phyloP scores from a whole-genome alignment of 345 rosid genomes.

The Ceriops zippeliana region DNA sequence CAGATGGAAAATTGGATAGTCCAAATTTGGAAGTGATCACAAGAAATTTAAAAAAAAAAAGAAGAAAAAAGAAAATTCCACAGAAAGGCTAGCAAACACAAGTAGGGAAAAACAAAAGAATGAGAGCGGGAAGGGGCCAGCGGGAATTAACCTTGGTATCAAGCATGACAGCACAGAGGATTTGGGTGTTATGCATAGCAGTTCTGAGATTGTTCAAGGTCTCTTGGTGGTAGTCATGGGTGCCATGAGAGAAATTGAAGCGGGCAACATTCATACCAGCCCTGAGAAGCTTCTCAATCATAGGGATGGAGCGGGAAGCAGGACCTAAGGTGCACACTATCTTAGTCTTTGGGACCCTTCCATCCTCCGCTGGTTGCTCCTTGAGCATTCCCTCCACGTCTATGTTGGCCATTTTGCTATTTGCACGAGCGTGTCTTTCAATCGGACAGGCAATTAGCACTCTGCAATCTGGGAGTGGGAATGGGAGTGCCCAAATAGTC shows the following conservation, averaged over 20 bases:
- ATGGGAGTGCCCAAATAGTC: too few relatives aligned
- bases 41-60: too few relatives aligned
- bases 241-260: constrained; percentile 97
- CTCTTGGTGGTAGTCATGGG: constrained; percentile 87
- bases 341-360: constrained; percentile 76
- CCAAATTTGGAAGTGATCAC: too few relatives aligned
- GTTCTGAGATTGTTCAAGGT: constrained; percentile 68
- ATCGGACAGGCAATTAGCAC: too few relatives aligned
- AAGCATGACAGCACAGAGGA: constrained; percentile 34
- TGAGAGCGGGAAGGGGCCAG: neutral
- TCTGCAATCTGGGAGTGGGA: too few relatives aligned
- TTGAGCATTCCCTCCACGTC: constrained; percentile 76
- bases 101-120: neutral
- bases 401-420: constrained; percentile 70
- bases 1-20: too few relatives aligned
- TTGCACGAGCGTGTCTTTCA: neutral
- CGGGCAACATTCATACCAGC: constrained; percentile 99
- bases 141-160: constrained; percentile 24
- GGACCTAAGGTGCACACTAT: constrained; percentile 95
- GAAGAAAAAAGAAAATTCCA: too few relatives aligned
- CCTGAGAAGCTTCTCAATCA: constrained; percentile 82
- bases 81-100: neutral
- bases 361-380: constrained; percentile 47
- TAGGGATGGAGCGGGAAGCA: constrained; percentile 73
- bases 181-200: constrained; percentile 28